Evolutionary conservation across 345 rosid species (phyloP).

Genomic region (Rhizophora mangle): DNA sequence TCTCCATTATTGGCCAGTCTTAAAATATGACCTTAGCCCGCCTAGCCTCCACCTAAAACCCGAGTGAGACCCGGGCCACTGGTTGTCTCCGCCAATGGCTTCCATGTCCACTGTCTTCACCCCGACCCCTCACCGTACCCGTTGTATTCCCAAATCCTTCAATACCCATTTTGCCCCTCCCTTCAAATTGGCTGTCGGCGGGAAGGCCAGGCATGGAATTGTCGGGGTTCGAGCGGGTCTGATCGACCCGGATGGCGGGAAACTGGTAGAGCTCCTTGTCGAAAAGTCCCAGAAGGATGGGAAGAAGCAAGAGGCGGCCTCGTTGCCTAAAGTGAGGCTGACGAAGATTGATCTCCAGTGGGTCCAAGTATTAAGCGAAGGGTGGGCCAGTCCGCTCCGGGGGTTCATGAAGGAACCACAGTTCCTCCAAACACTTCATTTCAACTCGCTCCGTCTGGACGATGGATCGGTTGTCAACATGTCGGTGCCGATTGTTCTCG

Average conservation of each 20-base stretch:
- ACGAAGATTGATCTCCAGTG: constrained; percentile 73
- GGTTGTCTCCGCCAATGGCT: constrained; percentile 46
- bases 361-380: constrained; percentile 98
- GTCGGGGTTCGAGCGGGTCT: constrained; percentile 39
- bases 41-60: neutral
- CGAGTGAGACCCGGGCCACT: neutral
- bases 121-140: constrained; percentile 37
- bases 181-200: constrained; percentile 25
- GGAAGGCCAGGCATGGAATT: constrained; percentile 10
- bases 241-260: constrained; percentile 91
- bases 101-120: constrained; percentile 48
- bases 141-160: constrained; percentile 40
- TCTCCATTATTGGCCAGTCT: neutral
- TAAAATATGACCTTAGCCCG: neutral
- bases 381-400: constrained; percentile 96
- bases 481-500: constrained; percentile 96
- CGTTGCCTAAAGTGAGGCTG: constrained; percentile 61
- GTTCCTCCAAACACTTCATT: constrained; percentile 99
- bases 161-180: constrained; percentile 37
- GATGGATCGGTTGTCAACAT: constrained; percentile 93
- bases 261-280: constrained; percentile 66
- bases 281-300: constrained; percentile 47
- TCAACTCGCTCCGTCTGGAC: constrained; percentile 84
- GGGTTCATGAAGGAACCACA: constrained; percentile 99
- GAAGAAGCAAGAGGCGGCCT: constrained; percentile 57